phyloP scores from a whole-genome alignment of 306 rosid species.

The Dalbergia oliveri region DNA sequence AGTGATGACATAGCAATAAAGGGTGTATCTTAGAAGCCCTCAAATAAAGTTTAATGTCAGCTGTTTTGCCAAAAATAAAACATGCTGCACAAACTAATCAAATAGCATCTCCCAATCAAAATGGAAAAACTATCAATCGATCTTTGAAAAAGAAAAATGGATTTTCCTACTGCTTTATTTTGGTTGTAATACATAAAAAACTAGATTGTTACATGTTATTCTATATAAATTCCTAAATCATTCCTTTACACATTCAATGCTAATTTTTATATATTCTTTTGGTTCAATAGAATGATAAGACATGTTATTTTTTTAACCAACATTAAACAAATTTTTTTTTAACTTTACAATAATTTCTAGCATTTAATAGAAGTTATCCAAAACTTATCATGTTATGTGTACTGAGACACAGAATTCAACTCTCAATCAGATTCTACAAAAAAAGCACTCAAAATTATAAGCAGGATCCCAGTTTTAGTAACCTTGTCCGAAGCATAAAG shows the following conservation, averaged over 20 bases:
- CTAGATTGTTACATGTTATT: neutral
- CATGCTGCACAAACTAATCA: neutral
- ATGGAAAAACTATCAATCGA: neutral
- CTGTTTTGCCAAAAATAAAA: neutral
- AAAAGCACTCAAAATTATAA: constrained; percentile 16
- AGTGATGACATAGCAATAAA: neutral
- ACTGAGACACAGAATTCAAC: neutral
- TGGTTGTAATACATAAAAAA: neutral
- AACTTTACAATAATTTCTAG: neutral
- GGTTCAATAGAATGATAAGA: neutral
- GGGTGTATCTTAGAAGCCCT: neutral
- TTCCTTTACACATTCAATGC: neutral
- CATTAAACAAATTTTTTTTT: neutral
- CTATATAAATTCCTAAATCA: neutral
- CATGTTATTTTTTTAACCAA: neutral
- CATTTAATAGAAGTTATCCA: neutral
- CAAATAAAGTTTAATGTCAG: neutral
- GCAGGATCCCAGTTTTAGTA: constrained; percentile 16
- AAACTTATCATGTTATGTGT: neutral
- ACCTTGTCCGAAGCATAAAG: constrained; percentile 19
- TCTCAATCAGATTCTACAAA: neutral
- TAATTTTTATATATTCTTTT: neutral
- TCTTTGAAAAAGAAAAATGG: neutral
- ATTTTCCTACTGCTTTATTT: neutral
- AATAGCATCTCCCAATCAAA: neutral